Base-by-base conservation (phyloP, 768 basidiomycete genomes). In the Mycena belliarum region DNA sequence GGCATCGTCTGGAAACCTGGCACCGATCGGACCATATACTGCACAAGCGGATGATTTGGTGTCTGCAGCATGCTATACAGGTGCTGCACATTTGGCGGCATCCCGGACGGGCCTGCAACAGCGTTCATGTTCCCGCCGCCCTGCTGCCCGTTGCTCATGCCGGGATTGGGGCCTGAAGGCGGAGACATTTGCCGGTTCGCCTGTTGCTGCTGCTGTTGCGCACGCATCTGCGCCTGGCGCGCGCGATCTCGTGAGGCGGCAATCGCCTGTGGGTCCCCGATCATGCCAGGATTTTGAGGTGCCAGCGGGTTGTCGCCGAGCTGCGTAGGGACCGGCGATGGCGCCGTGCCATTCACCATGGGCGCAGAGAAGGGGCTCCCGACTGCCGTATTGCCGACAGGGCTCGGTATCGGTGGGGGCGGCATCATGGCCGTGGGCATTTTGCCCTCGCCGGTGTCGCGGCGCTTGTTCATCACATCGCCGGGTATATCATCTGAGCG, bases 401-500 rank as follows among this genome's bases (percentile, higher is more conserved):
- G 52, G 58, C 70, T 66, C 10, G 72, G 72, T 61, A 73, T 71
- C 29, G 74, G 65, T 21, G 76, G 68, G 0, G 80, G 76, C 2
- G 77, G 78, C 74, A 79, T 75, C 63, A 77, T 73, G 58, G 71
- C 68, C 20, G 66, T 43, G 8, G 66, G 38, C 10, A 66, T 58
- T 64, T 84, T 86, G 40, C 72, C 73, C 60, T 90, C 88, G 32
- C 89, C 89, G 1, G 84, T 84, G 64, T 91, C 86, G 20, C 85
- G 79, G 18, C 89, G 80, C 69, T 91, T 91, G 68, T 79, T 82
- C 38, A 74, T 73, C 23, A 79, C 4, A 66, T 58, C 46, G 59
- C 33, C 61, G 51, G 29, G 52, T 14, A 24, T 55, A 42, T 88
- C 87, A 15, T 85, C 85, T 3, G 80, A 69, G 37, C 88, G 76